Evolutionary conservation across 2,329 filamentous ascomycete genomes (phyloP).

Genomic region (Rosellinia necatrix): DNA sequence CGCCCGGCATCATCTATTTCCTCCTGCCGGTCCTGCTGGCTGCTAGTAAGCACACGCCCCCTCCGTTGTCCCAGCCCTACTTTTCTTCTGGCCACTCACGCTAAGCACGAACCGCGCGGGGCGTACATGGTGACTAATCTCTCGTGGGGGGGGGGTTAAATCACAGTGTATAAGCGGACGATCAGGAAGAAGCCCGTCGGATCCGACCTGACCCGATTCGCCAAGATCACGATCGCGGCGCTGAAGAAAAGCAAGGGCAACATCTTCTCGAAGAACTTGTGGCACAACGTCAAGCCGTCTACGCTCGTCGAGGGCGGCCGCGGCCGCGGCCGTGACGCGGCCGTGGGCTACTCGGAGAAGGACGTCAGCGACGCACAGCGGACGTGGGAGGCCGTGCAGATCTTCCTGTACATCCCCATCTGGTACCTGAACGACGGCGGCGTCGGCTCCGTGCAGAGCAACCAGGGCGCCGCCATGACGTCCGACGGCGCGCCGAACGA

Average conservation of each 20-base stretch:
- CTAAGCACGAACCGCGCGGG: no score
- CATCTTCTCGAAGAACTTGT: slow-evolving; percentile 59
- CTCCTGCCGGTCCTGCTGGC: slow-evolving; percentile 62
- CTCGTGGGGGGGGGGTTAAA: no score
- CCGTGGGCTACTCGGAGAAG: slow-evolving; percentile 66
- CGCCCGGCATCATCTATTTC: slow-evolving; percentile 54
- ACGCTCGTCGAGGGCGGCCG: slow-evolving; percentile 50
- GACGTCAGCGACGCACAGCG: slow-evolving; percentile 70
- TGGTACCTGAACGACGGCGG: slow-evolving; percentile 48
- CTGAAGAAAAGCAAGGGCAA: slow-evolving; percentile 58
- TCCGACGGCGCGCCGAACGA: slow-evolving; percentile 63
- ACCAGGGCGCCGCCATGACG: slow-evolving; percentile 49
- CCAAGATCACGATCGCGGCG: slow-evolving; percentile 57
- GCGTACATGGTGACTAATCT: no score
- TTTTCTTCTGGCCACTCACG: no score
- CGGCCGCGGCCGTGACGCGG: no score
- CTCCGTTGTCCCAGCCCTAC: no score
- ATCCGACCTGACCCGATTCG: slow-evolving; percentile 65
- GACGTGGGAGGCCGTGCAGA: slow-evolving; percentile 48
- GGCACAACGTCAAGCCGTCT: slow-evolving; percentile 63
- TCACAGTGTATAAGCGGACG: slow-evolving; percentile 57
- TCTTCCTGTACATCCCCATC: slow-evolving; percentile 49
- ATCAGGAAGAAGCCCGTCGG: slow-evolving; percentile 62
- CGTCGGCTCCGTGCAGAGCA: slow-evolving; percentile 43
- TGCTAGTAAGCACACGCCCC: slow-evolving; percentile 40